phyloP scores from a whole-genome alignment of 352 stramenopile species.

The Pythium scleroteichum region DNA sequence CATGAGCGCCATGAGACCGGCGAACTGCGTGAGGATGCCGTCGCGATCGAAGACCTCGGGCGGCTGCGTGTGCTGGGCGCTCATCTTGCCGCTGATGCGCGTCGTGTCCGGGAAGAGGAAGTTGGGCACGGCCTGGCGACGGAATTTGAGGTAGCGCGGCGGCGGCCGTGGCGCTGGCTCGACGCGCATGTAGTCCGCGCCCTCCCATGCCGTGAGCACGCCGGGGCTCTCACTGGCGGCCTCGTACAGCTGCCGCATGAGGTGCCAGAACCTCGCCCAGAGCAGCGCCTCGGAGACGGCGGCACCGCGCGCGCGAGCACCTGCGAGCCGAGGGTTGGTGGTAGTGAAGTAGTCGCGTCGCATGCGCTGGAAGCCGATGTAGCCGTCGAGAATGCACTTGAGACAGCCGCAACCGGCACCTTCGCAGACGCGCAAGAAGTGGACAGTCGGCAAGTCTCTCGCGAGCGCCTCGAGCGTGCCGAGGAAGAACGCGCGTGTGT shows the following conservation, averaged over 20 bases:
- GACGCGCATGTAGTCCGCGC: conserved; percentile 33
- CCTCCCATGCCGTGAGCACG: conserved; percentile 60
- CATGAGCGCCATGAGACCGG: conserved; percentile 35
- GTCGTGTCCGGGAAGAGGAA: conserved; percentile 71
- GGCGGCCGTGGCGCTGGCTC: conserved; percentile 37
- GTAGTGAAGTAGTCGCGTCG: conserved; percentile 37
- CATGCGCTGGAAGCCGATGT: conserved; percentile 81
- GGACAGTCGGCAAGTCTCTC: conserved; percentile 41
- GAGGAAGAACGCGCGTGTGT: conserved; percentile 62
- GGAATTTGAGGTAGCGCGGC: conserved; percentile 41
- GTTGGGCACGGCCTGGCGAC: conserved; percentile 58
- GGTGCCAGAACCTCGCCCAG: conserved; percentile 80
- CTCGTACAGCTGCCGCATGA: conserved; percentile 80
- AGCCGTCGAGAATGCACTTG: conserved; percentile 82
- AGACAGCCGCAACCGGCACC: conserved; percentile 76
- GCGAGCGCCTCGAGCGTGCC: conserved; percentile 65
- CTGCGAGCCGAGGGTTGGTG: conserved; percentile 1
- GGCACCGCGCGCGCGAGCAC: neutral
- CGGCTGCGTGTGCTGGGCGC: conserved; percentile 27
- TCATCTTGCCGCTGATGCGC: conserved; percentile 62
- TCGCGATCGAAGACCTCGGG: conserved; percentile 59
- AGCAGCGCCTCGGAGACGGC: conserved; percentile 61
- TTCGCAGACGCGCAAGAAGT: conserved; percentile 71
- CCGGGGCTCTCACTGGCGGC: conserved; percentile 64
- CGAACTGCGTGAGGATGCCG: conserved; percentile 54